Evolutionary conservation across 108 stramenopile species (phyloP).

Genomic region (Nitzschia putrida): DNA sequence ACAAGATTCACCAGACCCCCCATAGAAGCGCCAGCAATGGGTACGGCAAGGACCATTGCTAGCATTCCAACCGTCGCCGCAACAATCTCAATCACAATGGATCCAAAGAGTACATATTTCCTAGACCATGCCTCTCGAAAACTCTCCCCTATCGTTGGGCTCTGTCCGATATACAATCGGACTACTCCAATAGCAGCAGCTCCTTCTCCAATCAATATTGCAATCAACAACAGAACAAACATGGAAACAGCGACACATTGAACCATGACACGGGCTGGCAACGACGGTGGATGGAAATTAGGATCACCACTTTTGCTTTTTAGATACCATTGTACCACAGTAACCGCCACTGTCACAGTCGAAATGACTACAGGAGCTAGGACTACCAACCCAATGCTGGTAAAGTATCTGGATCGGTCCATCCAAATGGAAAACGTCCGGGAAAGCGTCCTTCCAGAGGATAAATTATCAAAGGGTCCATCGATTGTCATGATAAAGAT

Average conservation of each 20-base stretch:
- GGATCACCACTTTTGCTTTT: slow-evolving; percentile 18
- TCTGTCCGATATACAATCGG: slow-evolving; percentile 18
- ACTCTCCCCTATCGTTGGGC: slow-evolving; percentile 2
- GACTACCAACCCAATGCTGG: slow-evolving; percentile 10
- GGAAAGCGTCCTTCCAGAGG: slow-evolving; percentile 28
- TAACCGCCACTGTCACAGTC: slow-evolving; percentile 1
- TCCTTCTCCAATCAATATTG: slow-evolving; percentile 21
- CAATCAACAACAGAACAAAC: slow-evolving; percentile 9
- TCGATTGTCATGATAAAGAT: slow-evolving; percentile 19
- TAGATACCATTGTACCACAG: slow-evolving; percentile 4
- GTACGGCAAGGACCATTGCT: background rate
- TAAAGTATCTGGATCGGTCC: slow-evolving; percentile 23
- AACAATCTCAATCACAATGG: slow-evolving; percentile 2
- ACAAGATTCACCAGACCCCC: background rate
- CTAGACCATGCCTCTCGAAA: slow-evolving; percentile 18
- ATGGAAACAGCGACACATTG: slow-evolving; percentile 10
- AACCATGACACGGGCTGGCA: slow-evolving; percentile 8
- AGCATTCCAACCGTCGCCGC: background rate
- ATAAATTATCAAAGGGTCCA: slow-evolving; percentile 30
- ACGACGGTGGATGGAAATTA: slow-evolving; percentile 24
- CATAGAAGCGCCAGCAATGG: slow-evolving; percentile 11
- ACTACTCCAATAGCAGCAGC: slow-evolving; percentile 18
- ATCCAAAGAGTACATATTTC: slow-evolving; percentile 14
- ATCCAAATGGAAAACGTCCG: slow-evolving; percentile 21
- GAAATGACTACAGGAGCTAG: slow-evolving; percentile 22